Percentiles rank a stretch among this genome's conserved stretches.
These are phyloP conservation scores for Hylodesmum podocarpum DNA, from an alignment of 306 rosid species.

Conservation along the genomic window DNA sequence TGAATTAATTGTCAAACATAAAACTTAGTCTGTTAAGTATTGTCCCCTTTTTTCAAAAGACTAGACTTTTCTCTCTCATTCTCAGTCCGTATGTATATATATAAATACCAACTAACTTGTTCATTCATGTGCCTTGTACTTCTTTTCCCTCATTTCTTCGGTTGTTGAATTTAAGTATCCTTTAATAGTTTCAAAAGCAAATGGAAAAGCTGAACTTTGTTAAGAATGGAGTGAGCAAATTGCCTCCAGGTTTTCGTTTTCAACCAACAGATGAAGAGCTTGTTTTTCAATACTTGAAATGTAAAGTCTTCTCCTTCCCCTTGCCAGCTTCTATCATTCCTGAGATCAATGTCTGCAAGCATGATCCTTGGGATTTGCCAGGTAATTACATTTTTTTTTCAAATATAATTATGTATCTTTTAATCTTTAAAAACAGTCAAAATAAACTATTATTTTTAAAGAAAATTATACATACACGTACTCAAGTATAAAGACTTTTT, in stretches of 20 bases:
- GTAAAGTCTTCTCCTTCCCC: conserved; percentile 69
- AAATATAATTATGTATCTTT: background rate
- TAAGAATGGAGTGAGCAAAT: conserved; percentile 60
- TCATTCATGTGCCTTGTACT: background rate
- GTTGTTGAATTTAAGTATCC: background rate
- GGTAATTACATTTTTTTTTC: conserved; percentile 31
- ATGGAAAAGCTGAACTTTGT: conserved; percentile 59
- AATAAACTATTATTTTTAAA: background rate
- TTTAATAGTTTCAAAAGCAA: background rate
- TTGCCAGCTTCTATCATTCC: conserved; percentile 89
- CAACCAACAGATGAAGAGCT: conserved; percentile 96
- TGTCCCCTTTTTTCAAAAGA: conserved; percentile 28
- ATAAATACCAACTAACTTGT: background rate
- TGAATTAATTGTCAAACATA: conserved; percentile 35
- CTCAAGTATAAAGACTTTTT: no score
- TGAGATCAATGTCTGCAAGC: conserved; percentile 60
- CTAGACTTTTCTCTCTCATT: conserved; percentile 3
- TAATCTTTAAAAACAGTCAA: no score
- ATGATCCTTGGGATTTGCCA: conserved; percentile 95
- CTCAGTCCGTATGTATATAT: conserved; percentile 22
- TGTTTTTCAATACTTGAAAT: conserved; percentile 73
- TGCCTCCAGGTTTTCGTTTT: conserved; percentile 96
- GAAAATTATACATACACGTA: no score
- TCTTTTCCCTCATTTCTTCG: background rate
- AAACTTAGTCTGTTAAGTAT: conserved; percentile 41